These are phyloP conservation scores for Boletus edulis DNA, from an alignment of 768 basidiomycete genomes.

Conservation along the genomic window DNA sequence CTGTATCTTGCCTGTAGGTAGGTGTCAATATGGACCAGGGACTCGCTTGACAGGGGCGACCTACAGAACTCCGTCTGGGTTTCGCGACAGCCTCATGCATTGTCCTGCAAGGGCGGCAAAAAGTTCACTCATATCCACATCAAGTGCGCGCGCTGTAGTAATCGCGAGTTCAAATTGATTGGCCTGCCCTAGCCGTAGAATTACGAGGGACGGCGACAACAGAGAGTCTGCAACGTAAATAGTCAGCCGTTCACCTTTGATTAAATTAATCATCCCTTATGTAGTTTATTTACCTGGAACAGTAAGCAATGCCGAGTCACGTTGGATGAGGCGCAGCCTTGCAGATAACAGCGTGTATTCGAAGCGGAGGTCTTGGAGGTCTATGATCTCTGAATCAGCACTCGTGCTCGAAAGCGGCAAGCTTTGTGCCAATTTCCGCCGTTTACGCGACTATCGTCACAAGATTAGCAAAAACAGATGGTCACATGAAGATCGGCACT, in stretches of 20 bases:
- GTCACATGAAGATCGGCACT: constrained; percentile 20
- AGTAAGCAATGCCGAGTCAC: constrained; percentile 59
- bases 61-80: constrained; percentile 59
- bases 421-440: constrained; percentile 65
- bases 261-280: constrained; percentile 7
- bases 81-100: constrained; percentile 72
- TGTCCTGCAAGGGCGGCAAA: constrained; percentile 76
- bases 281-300: constrained; percentile 55
- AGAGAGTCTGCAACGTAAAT: constrained; percentile 45
- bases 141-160: constrained; percentile 67
- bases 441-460: constrained; percentile 57
- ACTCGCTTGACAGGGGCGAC: constrained; percentile 19
- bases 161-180: constrained; percentile 81
- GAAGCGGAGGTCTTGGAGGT: constrained; percentile 74
- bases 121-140: constrained; percentile 84
- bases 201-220: constrained; percentile 59
- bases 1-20: constrained; percentile 57
- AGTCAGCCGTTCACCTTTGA: constrained; percentile 14
- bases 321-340: constrained; percentile 68
- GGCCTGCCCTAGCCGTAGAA: constrained; percentile 74
- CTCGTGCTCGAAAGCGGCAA: constrained; percentile 76
- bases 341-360: constrained; percentile 77
- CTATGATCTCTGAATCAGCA: constrained; percentile 70
- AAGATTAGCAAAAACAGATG: constrained; percentile 15
- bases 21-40: constrained; percentile 2